Evolutionary conservation across 2,329 filamentous ascomycete genomes (phyloP), one percentile per base, ranked within the genome.

Genomic region (Fusarium concolor): DNA sequence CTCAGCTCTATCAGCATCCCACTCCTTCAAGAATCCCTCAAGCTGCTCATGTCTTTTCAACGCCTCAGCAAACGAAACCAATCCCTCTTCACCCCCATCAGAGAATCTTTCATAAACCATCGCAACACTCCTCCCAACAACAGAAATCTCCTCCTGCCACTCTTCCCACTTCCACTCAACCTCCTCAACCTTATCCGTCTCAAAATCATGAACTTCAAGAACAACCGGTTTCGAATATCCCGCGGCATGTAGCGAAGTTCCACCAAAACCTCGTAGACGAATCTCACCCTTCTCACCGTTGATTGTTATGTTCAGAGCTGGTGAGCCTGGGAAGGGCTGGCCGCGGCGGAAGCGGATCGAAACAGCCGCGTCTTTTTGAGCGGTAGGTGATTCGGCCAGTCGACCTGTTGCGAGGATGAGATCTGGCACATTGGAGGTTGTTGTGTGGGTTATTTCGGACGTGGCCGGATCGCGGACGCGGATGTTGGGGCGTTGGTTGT

Each of bases 21-120:
- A 66, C n/a, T 59, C 53, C 1, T 52, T 53, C 2, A 80, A 49
- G 2, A 79, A 11, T 0, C 37, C 72, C 51, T 84, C 80, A 28
- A 87, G 61, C 75, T 85, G 79, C 70, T 79, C 75, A 72, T 86
- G 84, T n/a, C 85, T 61, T 15, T 65, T n/a, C 26, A 84, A 68
- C 1, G 84, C 85, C 55, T 80, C 77, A 0, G 75, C 74, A 64
- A 85, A 80, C 0, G 77, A 79, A 7, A 78, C 72, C 63, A 77
- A 42, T 0, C 73, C 65, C 38, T 76, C 53, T 33, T 67, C 51
- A 18, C 70, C 29, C 15, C 68, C 74, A 2, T 73, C 66, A 10
- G 84, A 84, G 76, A 83, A 87, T 2, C 79, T 80, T 68, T 90
- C 87, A 75, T 89, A 90, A 1, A 88, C 68, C 20, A 80, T 80